Base-by-base conservation (phyloP, 495 filamentous ascomycete species). In the Lineolata rhizophorae region DNA sequence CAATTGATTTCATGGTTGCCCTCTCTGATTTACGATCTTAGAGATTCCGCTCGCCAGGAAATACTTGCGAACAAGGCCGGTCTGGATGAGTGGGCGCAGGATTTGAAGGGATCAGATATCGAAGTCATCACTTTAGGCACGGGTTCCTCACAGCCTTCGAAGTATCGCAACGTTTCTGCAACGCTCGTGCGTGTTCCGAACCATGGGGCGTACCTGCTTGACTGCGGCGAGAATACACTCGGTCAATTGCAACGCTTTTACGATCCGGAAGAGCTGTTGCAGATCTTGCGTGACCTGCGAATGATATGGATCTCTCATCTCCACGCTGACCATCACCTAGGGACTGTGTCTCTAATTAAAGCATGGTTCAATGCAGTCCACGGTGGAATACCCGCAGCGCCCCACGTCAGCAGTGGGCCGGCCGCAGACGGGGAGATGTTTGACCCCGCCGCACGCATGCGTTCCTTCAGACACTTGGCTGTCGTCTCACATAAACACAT, bases 241-340 rank as follows among this genome's bases (percentile, higher is more conserved):
- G 87, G 87, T n/a, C 84, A 94, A 46, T 50, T 99, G 14, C 67
- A 67, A 33, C 76, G 87, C 26, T 53, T 76, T 2, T 90, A 72
- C 42, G 58, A 59, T 2, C 53, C 60, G 3, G 50, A 58, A 14
- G 60, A 81, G 40, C 50, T 84, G 3, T 55, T 58, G n/a, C 62
- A 70, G 20, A 56, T 93, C 8, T 55, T 95, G 9, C 56, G 57
- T 33, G 77, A 92, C 36, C 58, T 99, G 17, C 77, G 75, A 22
- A 63, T 68, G 40, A 76, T 99, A 33, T 94, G 79, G 75, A 85
- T 99, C 46, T 85, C 77, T 45, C 87, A 99, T 51, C 53, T 85
- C 31, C 87, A 99, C 46, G 87, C 87, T 18, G 87, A 99, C 55
- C 87, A 99, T 51, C 87, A 99, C 45, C 65, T 95, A 13, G 87